These are phyloP conservation scores for Penicillium sumatraense DNA, from an alignment of 2,329 filamentous ascomycete species.

Conservation along the genomic window DNA sequence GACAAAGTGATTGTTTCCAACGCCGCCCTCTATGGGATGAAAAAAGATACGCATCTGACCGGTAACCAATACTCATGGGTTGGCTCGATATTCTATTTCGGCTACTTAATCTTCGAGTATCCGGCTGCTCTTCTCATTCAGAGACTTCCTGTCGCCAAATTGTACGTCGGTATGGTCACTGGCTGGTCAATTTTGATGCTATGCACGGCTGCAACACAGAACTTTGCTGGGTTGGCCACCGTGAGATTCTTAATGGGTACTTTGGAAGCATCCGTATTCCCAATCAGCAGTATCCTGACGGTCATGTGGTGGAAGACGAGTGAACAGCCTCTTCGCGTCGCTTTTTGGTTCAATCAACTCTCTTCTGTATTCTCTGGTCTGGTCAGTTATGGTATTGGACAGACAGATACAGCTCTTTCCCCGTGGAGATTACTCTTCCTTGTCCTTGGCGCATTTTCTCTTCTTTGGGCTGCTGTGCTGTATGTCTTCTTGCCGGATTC, in stretches of 20 bases:
- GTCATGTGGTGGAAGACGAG: constrained; percentile 19
- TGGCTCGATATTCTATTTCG: constrained; percentile 21
- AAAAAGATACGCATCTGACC: constrained; percentile 23
- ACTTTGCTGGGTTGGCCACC: constrained; percentile 15
- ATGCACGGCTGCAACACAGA: constrained; percentile 17
- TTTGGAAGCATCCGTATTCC: constrained; percentile 12
- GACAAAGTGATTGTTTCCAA: constrained; percentile 37
- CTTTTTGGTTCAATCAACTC: constrained; percentile 23
- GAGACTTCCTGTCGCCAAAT: constrained; percentile 14
- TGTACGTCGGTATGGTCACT: constrained; percentile 9
- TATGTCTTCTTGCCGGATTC: constrained; percentile 26
- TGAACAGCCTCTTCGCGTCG: constrained; percentile 19
- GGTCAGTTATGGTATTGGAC: constrained; percentile 41
- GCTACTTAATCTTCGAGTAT: constrained; percentile 20
- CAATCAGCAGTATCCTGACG: constrained; percentile 16
- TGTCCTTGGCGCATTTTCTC: constrained; percentile 24
- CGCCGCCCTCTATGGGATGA: constrained; percentile 21
- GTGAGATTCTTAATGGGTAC: constrained; percentile 20
- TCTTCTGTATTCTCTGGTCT: constrained; percentile 38
- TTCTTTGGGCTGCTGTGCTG: constrained; percentile 22
- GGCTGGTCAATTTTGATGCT: constrained; percentile 15
- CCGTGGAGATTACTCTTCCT: constrained; percentile 29
- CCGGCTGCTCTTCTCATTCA: constrained; percentile 23
- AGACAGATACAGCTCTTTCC: constrained; percentile 28
- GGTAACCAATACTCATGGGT: constrained; percentile 29